Conservation (phyloP, 306 rosid species). For the Quercus berberidifolia region DNA sequence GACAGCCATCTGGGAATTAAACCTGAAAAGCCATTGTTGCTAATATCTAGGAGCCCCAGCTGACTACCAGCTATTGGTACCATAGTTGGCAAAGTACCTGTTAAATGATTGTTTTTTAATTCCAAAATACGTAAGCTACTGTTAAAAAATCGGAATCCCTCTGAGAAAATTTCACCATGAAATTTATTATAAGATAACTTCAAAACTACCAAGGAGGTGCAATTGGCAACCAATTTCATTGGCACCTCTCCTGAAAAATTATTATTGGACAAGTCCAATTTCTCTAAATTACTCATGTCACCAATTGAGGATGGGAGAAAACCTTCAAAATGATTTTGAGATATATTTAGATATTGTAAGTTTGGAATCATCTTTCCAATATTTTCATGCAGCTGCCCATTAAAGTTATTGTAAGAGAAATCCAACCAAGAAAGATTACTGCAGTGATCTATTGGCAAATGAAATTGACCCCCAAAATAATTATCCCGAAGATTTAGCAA, state of each 20-base stretch:
- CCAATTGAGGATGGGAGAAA: conserved; percentile 18
- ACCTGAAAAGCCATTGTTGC: conserved; percentile 16
- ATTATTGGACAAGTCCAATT: conserved; percentile 22
- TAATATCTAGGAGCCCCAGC: rapidly evolving
- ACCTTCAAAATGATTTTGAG: conserved; percentile 22
- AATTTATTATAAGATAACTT: conserved; percentile 11
- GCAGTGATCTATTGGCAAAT: background rate
- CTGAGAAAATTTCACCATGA: no score
- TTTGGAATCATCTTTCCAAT: no score
- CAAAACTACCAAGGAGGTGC: background rate
- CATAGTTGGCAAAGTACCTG: background rate
- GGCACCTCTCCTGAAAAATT: conserved; percentile 13
- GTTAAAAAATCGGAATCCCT: no score
- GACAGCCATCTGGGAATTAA: background rate
- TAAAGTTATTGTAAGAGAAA: conserved; percentile 17
- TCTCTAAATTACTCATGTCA: background rate
- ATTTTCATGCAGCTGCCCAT: background rate
- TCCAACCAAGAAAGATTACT: background rate
- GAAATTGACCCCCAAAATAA: conserved; percentile 1
- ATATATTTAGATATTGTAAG: background rate
- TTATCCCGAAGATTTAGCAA: background rate
- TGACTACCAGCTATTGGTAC: background rate
- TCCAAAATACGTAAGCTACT: background rate
- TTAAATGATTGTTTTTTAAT: conserved; percentile 5
- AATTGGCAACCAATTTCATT: background rate